These are phyloP conservation scores for Haberlea rhodopensis DNA, from an alignment of 257 asterid genomes.

Conservation along the genomic window DNA sequence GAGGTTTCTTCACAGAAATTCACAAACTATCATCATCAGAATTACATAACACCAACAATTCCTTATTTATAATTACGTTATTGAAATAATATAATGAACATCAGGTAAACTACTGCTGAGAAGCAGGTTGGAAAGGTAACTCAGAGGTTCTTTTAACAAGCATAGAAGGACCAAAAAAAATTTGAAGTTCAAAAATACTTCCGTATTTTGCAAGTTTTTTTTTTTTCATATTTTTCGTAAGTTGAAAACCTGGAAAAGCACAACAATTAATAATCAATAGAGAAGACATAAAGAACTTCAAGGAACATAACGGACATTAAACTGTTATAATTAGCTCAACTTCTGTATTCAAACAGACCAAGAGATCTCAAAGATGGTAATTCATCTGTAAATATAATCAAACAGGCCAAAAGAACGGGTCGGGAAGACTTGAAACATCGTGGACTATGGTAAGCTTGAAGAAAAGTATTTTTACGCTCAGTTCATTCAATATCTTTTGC, in stretches of 20 bases:
- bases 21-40: background rate
- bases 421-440: too few relatives aligned
- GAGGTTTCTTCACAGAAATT: background rate
- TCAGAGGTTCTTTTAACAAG: background rate
- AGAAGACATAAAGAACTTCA: background rate
- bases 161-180: background rate
- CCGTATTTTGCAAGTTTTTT: too few relatives aligned
- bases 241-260: background rate
- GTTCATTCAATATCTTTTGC: constrained; percentile 2
- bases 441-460: background rate
- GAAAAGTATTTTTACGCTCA: background rate
- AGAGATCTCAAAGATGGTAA: constrained; percentile 16
- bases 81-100: background rate
- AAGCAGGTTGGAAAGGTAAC: background rate
- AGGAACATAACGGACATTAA: background rate
- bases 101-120: background rate
- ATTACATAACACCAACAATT: too few relatives aligned
- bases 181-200: background rate
- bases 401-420: constrained; percentile 8
- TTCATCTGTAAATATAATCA: background rate
- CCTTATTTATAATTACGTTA: background rate
- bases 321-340: constrained; percentile 16
- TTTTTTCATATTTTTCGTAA: background rate
- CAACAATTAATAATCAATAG: background rate
- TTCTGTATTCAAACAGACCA: constrained; percentile 6